Base-by-base conservation (phyloP, 768 basidiomycete genomes). In the Boletus sp. region DNA sequence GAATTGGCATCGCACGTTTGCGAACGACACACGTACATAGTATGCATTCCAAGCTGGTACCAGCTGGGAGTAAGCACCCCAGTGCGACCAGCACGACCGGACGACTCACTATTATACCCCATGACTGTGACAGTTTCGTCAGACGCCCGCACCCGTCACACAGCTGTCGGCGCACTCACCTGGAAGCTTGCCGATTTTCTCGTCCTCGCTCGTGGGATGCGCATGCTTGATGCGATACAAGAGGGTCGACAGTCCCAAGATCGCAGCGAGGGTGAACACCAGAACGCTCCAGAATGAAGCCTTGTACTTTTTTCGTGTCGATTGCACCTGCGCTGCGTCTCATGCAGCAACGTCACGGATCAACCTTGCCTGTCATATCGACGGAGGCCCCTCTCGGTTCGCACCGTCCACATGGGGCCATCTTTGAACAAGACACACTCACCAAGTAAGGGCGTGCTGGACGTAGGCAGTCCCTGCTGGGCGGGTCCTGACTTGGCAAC, bases 41-140 rank as follows among this genome's bases (percentile, higher is more conserved):
- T 83, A 86, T 7, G 84, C 86, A 66, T 87, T 87, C 86, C 86
- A 87, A 7, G 86, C 86, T 87, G 48, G 36, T 28, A 20, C 7
- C 30, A 41, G 40, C 33, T 17, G 24, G 30, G 20, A 44, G 28
- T 62, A 18, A 58, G 52, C 48, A 64, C 37, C 28, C 41, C n/a
- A n/a, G n/a, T 50, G 7, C 28, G 14, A 33, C 58, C 17, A 39
- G 20, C 18, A 44, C 24, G 36, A 62, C 17, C 17, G 2, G 17
- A 40, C 52, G 50, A 62, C 82, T 65, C 47, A 86, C 84, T 86
- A 60, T 87, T 87, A 61, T 83, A 87, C 3, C 84, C 85, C 75
- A 86, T 74, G 18, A 80, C 84, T 86, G 40, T 2, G 28, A 40
- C 9, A 17, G 9, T 10, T 14, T 24, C n/a, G 33, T 63, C 39